phyloP scores from a whole-genome alignment of 352 stramenopile genomes.

The Globisporangium spinosum region DNA sequence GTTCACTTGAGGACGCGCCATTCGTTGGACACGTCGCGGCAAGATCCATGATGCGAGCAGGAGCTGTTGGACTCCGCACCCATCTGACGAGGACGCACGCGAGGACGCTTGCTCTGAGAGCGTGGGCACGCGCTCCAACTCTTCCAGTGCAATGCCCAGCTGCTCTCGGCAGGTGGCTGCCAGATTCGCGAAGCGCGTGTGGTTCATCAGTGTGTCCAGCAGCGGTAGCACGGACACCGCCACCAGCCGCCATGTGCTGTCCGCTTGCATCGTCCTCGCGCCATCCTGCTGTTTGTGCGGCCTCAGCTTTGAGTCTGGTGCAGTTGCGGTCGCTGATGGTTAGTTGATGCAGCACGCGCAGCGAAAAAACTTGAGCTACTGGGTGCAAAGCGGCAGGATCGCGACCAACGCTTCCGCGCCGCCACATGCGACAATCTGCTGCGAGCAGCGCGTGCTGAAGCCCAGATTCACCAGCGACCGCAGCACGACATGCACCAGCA shows the following conservation, averaged over 20 bases:
- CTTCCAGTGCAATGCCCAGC: background rate
- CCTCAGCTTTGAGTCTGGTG: background rate
- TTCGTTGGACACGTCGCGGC: slow-evolving; percentile 14
- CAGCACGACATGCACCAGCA: slow-evolving; percentile 21
- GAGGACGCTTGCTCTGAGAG: background rate
- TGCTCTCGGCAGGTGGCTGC: background rate
- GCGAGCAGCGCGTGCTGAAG: slow-evolving; percentile 3
- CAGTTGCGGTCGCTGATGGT: background rate
- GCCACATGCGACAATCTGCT: slow-evolving; percentile 10
- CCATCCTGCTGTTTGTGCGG: background rate
- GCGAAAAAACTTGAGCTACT: slow-evolving; percentile 13
- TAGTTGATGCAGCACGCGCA: slow-evolving; percentile 23
- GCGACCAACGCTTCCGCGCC: slow-evolving; percentile 15
- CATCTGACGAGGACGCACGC: background rate
- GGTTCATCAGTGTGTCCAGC: slow-evolving; percentile 12
- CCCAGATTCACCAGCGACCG: slow-evolving; percentile 21
- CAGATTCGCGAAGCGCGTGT: background rate
- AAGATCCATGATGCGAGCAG: slow-evolving; percentile 3
- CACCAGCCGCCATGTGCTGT: background rate
- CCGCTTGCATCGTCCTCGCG: background rate
- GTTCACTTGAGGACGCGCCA: background rate
- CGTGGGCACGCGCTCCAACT: background rate
- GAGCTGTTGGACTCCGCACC: slow-evolving; percentile 13
- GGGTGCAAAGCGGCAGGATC: slow-evolving; percentile 15
- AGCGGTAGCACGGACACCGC: slow-evolving; percentile 8